Base-by-base conservation (phyloP, 805 yeast species). In the Brettanomyces naardenensis region DNA sequence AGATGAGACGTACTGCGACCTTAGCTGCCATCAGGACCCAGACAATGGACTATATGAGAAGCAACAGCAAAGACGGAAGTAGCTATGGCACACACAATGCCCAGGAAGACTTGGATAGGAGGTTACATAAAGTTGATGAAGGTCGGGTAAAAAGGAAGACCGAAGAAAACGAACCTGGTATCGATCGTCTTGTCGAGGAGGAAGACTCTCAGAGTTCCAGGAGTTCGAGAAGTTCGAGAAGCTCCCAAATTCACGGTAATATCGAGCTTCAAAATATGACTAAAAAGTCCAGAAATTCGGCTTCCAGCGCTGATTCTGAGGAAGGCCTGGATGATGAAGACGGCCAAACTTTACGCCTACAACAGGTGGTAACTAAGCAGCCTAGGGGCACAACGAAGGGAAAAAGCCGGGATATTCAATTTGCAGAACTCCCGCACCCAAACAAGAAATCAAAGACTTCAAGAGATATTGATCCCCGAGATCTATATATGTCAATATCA, bases 1-100 rank as follows among this genome's bases (percentile, higher is more conserved):
- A 76, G 52, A 78, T 88, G 82, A 75, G 98, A 51, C 68, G 95
- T 43, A 76, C 88, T 0, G 78, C 81, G 6, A 82, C 92, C 2
- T 53, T 80, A 36, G 78, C 82, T 18, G 80, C 80, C 1, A 45
- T 57, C 28, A 43, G 61, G 41, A 47, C 60, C 0, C 52, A 47
- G 31, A 59, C 64, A 1, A 47, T 52, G 51, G 52, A 48, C 4
- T 42, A 43, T 21, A 32, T 53, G 4, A 36, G 43, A 19, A 35
- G 44, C 4, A 42, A 41, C 14, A 27, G 38, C 19, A 26, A 40
- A 15, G 36, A 33, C 15, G 38, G 36, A 23, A 28, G 27, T 6
- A 44, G 54, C 1, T 51, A 36, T 33, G 41, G 45, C 30, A 54
- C 57, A 6, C 56, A 58, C 36, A 58, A 58, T 45, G 61, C 60